Percentiles rank a stretch among this genome's conserved stretches.
Evolutionary conservation across 192 early-diverging fungal genomes (phyloP).

Genomic region (Chytriomyces sp.): DNA sequence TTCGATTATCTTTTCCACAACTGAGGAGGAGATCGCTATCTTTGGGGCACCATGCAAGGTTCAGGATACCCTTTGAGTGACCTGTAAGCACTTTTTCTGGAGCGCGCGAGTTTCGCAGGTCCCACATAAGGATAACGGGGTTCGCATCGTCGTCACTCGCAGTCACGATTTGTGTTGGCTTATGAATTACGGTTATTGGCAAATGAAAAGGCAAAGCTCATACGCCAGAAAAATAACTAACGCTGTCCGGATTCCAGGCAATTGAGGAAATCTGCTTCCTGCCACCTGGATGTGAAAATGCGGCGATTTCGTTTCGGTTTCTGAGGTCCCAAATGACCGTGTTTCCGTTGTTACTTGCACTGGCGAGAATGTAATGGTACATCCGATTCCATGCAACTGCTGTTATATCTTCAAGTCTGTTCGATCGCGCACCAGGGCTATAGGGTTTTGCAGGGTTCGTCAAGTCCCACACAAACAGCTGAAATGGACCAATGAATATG

Average conservation of each 20-base stretch:
- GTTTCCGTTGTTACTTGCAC: conserved; percentile 86
- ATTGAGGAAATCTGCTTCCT: conserved; percentile 80
- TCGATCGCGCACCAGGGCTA: conserved; percentile 82
- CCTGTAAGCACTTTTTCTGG: conserved; percentile 82
- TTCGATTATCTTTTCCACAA: conserved; percentile 94
- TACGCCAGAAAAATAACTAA: conserved; percentile 30
- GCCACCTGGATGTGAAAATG: conserved; percentile 67
- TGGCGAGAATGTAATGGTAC: conserved; percentile 91
- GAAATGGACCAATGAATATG: neutral
- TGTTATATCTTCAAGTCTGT: conserved; percentile 87
- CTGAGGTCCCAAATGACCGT: conserved; percentile 97
- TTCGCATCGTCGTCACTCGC: conserved; percentile 90
- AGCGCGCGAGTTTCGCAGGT: conserved; percentile 92
- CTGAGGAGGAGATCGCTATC: conserved; percentile 92
- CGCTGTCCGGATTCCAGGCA: conserved; percentile 87
- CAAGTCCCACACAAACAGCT: conserved; percentile 96
- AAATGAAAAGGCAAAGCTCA: conserved; percentile 8
- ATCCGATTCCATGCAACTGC: conserved; percentile 91
- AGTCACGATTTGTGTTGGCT: conserved; percentile 93
- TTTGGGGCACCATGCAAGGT: conserved; percentile 93
- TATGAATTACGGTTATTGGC: conserved; percentile 6
- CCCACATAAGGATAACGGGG: conserved; percentile 91
- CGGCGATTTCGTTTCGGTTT: conserved; percentile 82
- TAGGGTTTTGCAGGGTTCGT: conserved; percentile 83
- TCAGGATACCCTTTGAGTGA: conserved; percentile 89